These are phyloP conservation scores for Colletotrichum phormii DNA, from an alignment of 2,329 filamentous ascomycete genomes.

Conservation along the genomic window DNA sequence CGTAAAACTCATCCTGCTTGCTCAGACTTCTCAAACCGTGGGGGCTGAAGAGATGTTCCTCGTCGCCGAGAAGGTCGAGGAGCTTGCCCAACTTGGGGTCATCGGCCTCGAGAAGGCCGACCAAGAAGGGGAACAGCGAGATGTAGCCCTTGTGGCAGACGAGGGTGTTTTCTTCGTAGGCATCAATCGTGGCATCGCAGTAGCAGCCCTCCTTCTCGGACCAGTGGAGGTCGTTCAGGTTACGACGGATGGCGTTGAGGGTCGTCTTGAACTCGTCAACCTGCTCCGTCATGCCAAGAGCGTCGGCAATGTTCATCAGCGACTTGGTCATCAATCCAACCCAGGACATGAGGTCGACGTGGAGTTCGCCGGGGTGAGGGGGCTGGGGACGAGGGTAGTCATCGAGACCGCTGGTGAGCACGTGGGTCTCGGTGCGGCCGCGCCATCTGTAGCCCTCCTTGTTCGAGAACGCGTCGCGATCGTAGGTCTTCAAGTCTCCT, in stretches of 20 bases:
- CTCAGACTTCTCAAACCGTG: conserved; percentile 92
- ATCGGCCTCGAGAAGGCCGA: conserved; percentile 80
- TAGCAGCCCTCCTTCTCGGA: conserved; percentile 82
- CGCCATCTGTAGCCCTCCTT: conserved; percentile 97
- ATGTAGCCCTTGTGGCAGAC: conserved; percentile 98
- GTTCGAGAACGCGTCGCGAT: conserved; percentile 86
- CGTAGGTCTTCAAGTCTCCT: conserved; percentile 91
- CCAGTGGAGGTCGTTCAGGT: conserved; percentile 96
- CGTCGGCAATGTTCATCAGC: conserved; percentile 82
- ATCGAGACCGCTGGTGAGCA: conserved; percentile 92
- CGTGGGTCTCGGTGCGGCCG: conserved; percentile 86
- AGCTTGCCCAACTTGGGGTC: conserved; percentile 80
- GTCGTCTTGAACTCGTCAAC: conserved; percentile 77
- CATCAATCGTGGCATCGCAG: conserved; percentile 95
- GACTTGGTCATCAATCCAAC: conserved; percentile 95
- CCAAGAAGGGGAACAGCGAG: conserved; percentile 90
- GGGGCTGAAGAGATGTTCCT: conserved; percentile 89
- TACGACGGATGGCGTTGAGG: conserved; percentile 81
- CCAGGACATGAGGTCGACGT: conserved; percentile 95
- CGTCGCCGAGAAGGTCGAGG: conserved; percentile 81
- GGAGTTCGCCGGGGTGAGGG: conserved; percentile 94
- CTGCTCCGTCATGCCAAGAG: conserved; percentile 82
- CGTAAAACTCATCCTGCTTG: conserved; percentile 84
- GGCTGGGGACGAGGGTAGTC: conserved; percentile 96
- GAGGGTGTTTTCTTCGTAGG: conserved; percentile 88